Evolutionary conservation across 768 basidiomycete species (phyloP), one percentile per base, ranked within the genome.

Genomic region (Tubosaeta brunneosetosa): DNA sequence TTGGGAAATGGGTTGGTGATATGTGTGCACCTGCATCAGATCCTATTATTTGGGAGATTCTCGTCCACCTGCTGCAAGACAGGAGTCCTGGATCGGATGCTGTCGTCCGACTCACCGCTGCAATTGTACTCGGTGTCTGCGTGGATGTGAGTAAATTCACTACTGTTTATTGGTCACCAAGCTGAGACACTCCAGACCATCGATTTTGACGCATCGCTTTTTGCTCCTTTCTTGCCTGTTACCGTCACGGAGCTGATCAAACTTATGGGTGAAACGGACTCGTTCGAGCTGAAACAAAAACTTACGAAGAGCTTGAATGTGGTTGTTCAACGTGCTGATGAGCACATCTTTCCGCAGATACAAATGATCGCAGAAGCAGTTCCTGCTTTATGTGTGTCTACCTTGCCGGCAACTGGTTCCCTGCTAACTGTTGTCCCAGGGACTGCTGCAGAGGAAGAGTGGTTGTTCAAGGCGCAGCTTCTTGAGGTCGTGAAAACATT

Each of bases 1-100:
- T 97, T 43, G 94, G 94, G 25, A 88, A 85, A 76, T 93, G 91
- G 88, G 77, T 92, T 32, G 74, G 81, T 13, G 87, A 92, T 44
- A 77, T 80, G 52, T 83, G 83, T 56, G 69, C 78, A 17, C 73
- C 78, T 13, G 76, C 82, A 1, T 80, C 81, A 43, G 82, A 86
- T 54, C 73, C 81, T 2, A 71, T 76, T 49, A 73, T 94, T 27
- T 97, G 93, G 91, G 80, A 90, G 56, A 77, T 93, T 29, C 75
- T 97, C 1, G 74, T 88, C 8, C 83, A 90, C 63, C 78, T 97
- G 22, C 67, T 97, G 45, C 75, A 77, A 54, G 85, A 88, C 55
- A 79, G 81, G 41, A 78, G 83, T 4, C 73, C 78, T 7, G 84
- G 88, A 9, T 84, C 88, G 3, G 92, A 95, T 63, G 74, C 80